Conservation (phyloP, 2,329 filamentous ascomycete species). For the Aquanectria penicillioides region DNA sequence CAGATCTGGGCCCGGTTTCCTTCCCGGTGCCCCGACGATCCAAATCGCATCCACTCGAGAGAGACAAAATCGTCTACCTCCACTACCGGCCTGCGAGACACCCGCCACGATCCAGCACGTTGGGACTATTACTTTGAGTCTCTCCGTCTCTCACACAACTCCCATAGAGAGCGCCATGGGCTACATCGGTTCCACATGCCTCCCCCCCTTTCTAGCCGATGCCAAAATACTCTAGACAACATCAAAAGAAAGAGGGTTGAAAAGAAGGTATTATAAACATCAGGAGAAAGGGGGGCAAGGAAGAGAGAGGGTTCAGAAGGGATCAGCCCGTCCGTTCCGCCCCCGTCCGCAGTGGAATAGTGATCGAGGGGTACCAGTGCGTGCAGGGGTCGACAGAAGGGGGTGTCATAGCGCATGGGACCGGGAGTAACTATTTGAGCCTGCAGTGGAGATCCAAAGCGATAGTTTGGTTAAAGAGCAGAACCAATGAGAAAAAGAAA, state of each 20-base stretch:
- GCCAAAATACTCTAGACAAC: background rate
- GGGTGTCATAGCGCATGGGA: conserved; percentile 1
- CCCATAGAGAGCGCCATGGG: too few species aligned
- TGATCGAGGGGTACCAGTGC: background rate
- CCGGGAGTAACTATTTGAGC: background rate
- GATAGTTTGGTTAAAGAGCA: background rate
- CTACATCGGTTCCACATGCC: too few species aligned
- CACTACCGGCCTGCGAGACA: background rate
- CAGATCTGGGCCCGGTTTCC: background rate
- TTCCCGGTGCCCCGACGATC: background rate
- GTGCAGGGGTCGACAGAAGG: background rate
- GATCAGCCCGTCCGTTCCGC: background rate
- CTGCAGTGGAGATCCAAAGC: conserved; percentile 14
- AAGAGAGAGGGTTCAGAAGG: background rate
- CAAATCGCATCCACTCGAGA: background rate
- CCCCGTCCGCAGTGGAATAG: background rate
- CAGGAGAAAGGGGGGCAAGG: too few species aligned
- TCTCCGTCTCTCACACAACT: background rate
- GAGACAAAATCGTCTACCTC: conserved; percentile 5
- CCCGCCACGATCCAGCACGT: background rate
- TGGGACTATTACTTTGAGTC: background rate
- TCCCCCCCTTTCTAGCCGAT: background rate
- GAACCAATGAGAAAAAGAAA: background rate
- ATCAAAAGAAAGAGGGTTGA: background rate
- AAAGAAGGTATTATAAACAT: background rate